Percentiles rank a stretch among this genome's conserved stretches.
Evolutionary conservation across 1,139 yeast genomes (phyloP).

Genomic region (Scheffersomyces titani): DNA sequence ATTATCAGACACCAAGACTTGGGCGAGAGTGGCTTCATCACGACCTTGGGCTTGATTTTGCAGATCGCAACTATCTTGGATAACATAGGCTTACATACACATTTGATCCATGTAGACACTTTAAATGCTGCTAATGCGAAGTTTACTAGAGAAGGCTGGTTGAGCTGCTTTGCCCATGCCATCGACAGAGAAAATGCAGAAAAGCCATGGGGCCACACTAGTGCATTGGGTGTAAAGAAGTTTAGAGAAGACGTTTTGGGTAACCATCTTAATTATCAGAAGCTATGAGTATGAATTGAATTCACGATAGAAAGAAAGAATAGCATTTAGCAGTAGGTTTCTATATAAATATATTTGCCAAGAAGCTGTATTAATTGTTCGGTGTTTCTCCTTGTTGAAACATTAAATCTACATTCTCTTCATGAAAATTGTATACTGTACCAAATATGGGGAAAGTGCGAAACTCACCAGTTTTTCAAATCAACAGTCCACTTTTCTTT

Average conservation of each 20-base stretch:
- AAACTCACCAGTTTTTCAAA: not conserved
- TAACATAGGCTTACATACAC: conserved; percentile 35
- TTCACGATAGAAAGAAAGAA: not conserved
- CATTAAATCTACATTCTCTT: too few relatives aligned
- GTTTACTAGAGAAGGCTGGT: conserved; percentile 36
- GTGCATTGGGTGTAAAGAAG: conserved; percentile 34
- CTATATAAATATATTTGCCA: too few relatives aligned
- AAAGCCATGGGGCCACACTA: conserved; percentile 41
- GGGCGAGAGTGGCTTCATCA: conserved; percentile 35
- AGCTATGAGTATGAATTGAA: conserved; percentile 2
- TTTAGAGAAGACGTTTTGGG: conserved; percentile 32
- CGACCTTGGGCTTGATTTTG: conserved; percentile 37
- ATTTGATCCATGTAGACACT: conserved; percentile 33
- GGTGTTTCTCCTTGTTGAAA: not conserved
- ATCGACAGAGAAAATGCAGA: conserved; percentile 32
- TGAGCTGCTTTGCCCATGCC: conserved; percentile 35
- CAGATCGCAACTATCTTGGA: conserved; percentile 40
- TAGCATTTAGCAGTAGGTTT: not conserved
- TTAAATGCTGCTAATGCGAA: conserved; percentile 28
- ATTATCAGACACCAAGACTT: conserved; percentile 41
- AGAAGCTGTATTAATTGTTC: too few relatives aligned
- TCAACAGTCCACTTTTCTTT: not conserved
- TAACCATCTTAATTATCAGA: conserved; percentile 25
- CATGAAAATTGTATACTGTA: not conserved
- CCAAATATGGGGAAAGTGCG: not conserved